These are phyloP conservation scores for Cladosporium sp. DNA, from an alignment of 2,329 filamentous ascomycete species.

Conservation along the genomic window DNA sequence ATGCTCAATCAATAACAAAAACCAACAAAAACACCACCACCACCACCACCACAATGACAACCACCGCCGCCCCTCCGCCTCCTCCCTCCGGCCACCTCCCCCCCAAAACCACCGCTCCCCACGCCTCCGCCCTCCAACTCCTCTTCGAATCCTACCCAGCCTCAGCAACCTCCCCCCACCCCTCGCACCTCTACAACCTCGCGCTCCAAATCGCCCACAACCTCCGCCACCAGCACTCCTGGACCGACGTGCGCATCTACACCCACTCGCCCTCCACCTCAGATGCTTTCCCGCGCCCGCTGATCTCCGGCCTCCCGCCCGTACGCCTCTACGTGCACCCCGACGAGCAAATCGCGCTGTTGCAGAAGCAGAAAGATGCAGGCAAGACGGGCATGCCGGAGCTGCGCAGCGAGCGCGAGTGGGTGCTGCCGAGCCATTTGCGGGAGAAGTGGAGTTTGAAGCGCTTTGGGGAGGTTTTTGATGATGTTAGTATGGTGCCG, in stretches of 20 bases:
- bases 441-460: constrained; percentile 71
- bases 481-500: constrained; percentile 51
- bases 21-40: background rate
- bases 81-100: background rate
- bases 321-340: constrained; percentile 75
- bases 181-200: constrained; percentile 46
- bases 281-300: constrained; percentile 54
- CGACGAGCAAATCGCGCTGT: constrained; percentile 74
- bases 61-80: background rate
- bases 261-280: constrained; percentile 28
- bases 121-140: constrained; percentile 24
- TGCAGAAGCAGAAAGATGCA: constrained; percentile 54
- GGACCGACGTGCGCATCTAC: constrained; percentile 63
- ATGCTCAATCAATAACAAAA: background rate
- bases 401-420: constrained; percentile 59
- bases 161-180: constrained; percentile 19
- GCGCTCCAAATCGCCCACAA: constrained; percentile 67
- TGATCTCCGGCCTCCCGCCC: constrained; percentile 73
- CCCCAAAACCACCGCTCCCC: constrained; percentile 10
- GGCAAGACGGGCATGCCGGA: constrained; percentile 36
- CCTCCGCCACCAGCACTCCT: constrained; percentile 73
- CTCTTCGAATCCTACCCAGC: constrained; percentile 18
- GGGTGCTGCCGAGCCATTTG: constrained; percentile 73
- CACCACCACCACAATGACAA: background rate
- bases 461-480: constrained; percentile 69